Evolutionary conservation across 371 early-diverging fungal species (phyloP).

Genomic region (Nematocida displodere): DNA sequence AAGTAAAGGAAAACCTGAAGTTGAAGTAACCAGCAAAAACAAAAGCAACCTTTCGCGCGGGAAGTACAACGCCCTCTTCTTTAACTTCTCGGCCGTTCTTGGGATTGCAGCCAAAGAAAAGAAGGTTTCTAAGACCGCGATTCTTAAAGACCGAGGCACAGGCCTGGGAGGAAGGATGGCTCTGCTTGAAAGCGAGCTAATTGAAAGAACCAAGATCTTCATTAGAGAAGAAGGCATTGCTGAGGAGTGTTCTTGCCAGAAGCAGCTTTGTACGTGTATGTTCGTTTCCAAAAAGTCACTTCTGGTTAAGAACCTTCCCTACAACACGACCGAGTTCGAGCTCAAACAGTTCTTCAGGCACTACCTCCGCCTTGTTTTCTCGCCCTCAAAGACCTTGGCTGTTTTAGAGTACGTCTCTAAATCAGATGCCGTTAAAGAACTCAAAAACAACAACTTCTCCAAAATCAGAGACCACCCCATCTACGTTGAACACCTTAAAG

Average conservation of each 20-base stretch:
- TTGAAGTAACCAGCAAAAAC: conserved; percentile 21
- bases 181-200: conserved; percentile 62
- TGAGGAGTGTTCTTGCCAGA: conserved; percentile 26
- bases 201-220: conserved; percentile 63
- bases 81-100: conserved; percentile 64
- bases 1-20: conserved; percentile 48
- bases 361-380: conserved; percentile 4
- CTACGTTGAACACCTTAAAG: conserved; percentile 64
- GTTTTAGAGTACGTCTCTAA: conserved; percentile 61
- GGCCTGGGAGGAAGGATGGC: conserved; percentile 61
- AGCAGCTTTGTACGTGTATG: conserved; percentile 30
- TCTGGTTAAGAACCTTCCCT: conserved; percentile 32
- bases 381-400: conserved; percentile 63
- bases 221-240: conserved; percentile 54
- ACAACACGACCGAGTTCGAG: conserved; percentile 23
- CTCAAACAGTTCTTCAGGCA: conserved; percentile 37
- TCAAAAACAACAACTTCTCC: conserved; percentile 59
- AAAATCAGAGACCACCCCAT: conserved; percentile 60
- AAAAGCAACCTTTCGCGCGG: conserved; percentile 22
- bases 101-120: conserved; percentile 55
- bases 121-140: conserved; percentile 47
- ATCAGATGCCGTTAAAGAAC: conserved; percentile 54
- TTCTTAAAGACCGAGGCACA: conserved; percentile 60
- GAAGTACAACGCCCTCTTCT: conserved; percentile 63
- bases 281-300: conserved; percentile 38